phyloP scores from a whole-genome alignment of 345 rosid genomes.

The Hypericum androsaemum region DNA sequence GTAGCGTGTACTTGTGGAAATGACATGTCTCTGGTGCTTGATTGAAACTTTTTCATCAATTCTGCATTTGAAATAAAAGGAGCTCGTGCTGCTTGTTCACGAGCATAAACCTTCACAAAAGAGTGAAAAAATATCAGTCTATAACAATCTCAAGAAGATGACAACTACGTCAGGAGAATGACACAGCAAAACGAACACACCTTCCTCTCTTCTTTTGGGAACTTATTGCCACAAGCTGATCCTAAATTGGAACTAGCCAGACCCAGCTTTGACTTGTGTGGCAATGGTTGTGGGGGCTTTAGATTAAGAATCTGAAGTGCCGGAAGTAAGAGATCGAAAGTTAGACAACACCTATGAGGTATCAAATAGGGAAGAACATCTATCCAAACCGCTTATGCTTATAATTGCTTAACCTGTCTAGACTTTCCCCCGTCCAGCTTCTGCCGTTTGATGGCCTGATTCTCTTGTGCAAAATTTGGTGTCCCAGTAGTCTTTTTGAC shows the following conservation, averaged over 20 bases:
- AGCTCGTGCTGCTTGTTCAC: slow-evolving; percentile 32
- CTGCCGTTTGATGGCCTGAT: slow-evolving; percentile 93
- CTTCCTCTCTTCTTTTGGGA: slow-evolving; percentile 67
- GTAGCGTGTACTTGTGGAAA: slow-evolving; percentile 32
- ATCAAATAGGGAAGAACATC: not conserved
- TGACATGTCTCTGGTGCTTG: slow-evolving; percentile 71
- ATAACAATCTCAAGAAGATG: not conserved
- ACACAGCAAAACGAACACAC: slow-evolving; percentile 24
- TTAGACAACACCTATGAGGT: not conserved
- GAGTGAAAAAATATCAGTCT: not conserved
- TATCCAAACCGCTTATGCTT: not conserved
- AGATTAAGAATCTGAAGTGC: slow-evolving; percentile 63
- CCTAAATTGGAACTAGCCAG: slow-evolving; percentile 34
- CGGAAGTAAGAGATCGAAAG: not conserved
- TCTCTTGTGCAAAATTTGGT: slow-evolving; percentile 60
- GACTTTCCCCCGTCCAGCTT: slow-evolving; percentile 86
- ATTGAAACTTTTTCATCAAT: slow-evolving; percentile 76
- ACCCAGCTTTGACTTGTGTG: slow-evolving; percentile 76
- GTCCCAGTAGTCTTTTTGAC: slow-evolving; percentile 29
- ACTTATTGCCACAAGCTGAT: slow-evolving; percentile 32
- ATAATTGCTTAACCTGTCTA: slow-evolving; percentile 50
- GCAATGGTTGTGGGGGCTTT: slow-evolving; percentile 50
- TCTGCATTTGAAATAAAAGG: slow-evolving; percentile 75
- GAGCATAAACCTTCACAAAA: slow-evolving; percentile 39
- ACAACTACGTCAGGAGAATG: not conserved